phyloP scores from a whole-genome alignment of 768 basidiomycete species.

The Rhizopogon vinicolor region DNA sequence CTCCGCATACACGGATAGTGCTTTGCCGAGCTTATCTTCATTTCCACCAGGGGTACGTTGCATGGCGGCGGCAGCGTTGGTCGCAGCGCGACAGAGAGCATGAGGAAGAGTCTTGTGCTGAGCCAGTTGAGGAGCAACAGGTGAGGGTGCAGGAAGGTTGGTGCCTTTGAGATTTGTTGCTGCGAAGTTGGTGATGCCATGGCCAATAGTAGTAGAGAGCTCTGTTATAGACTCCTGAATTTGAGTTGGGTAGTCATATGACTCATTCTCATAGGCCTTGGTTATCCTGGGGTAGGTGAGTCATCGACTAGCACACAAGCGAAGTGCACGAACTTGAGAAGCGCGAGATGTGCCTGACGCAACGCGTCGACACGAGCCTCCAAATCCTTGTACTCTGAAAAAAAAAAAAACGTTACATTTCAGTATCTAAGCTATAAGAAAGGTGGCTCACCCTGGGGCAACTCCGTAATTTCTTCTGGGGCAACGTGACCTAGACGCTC shows the following conservation, averaged over 20 bases:
- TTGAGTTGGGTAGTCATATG: slow-evolving; percentile 87
- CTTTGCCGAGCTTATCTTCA: slow-evolving; percentile 71
- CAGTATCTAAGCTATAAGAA: background rate
- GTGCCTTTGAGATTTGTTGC: slow-evolving; percentile 87
- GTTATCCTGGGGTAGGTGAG: slow-evolving; percentile 52
- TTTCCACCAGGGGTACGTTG: slow-evolving; percentile 39
- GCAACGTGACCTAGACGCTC: slow-evolving; percentile 91
- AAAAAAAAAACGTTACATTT: background rate
- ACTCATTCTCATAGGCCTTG: slow-evolving; percentile 83
- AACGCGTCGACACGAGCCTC: slow-evolving; percentile 94
- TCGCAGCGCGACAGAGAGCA: slow-evolving; percentile 81
- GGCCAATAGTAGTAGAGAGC: slow-evolving; percentile 63
- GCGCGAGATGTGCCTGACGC: slow-evolving; percentile 62
- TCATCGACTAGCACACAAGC: background rate
- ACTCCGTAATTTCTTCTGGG: slow-evolving; percentile 91
- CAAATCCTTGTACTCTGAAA: slow-evolving; percentile 92
- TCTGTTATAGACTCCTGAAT: slow-evolving; percentile 80
- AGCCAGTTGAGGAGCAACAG: slow-evolving; percentile 46
- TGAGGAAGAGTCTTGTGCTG: slow-evolving; percentile 98
- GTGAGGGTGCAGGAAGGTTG: slow-evolving; percentile 69
- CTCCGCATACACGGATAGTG: slow-evolving; percentile 70
- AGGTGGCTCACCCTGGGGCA: slow-evolving; percentile 66
- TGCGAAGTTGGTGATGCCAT: slow-evolving; percentile 78
- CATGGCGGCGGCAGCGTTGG: slow-evolving; percentile 48
- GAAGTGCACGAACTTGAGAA: slow-evolving; percentile 59